phyloP scores from a whole-genome alignment of 2,329 filamentous ascomycete genomes.

The Fonsecaea multimorphosa region DNA sequence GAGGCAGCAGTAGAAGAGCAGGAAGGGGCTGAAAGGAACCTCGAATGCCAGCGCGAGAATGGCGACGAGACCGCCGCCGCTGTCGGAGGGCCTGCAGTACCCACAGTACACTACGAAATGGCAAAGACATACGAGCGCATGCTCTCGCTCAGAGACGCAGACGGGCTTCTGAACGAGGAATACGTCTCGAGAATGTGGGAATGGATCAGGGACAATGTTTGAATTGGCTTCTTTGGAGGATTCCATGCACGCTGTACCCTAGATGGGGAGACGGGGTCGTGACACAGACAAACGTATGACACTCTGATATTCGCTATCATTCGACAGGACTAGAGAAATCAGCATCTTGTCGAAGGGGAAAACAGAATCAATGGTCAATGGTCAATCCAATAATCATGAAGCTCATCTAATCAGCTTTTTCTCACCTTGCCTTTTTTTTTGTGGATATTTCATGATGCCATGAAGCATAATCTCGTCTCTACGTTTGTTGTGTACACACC shows the following conservation, averaged over 20 bases:
- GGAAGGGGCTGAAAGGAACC: no score
- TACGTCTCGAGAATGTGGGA: constrained; percentile 34
- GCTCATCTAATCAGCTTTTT: background rate
- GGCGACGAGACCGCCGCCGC: background rate
- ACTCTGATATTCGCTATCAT: background rate
- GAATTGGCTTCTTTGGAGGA: background rate
- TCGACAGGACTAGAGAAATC: background rate
- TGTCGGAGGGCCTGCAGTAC: no score
- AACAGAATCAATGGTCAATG: background rate
- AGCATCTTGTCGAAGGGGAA: no score
- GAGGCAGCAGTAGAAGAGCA: background rate
- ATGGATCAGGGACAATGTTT: constrained; percentile 33
- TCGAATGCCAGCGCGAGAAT: background rate
- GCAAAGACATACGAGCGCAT: constrained; percentile 17
- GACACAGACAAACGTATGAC: no score
- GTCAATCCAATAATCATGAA: background rate
- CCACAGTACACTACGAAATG: constrained; percentile 18
- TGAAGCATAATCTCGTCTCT: constrained; percentile 18
- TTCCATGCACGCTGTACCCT: no score
- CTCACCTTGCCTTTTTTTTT: background rate
- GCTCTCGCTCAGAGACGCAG: constrained; percentile 10
- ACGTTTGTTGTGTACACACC: constrained; percentile 13
- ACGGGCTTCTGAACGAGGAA: constrained; percentile 21
- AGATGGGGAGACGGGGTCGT: no score
- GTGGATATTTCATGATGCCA: constrained; percentile 13